A percentile compares a stretch with the other conserved stretches of the same genome.
Conservation (phyloP, 2,329 filamentous ascomycete species). For the Penicillium brasilianum region DNA sequence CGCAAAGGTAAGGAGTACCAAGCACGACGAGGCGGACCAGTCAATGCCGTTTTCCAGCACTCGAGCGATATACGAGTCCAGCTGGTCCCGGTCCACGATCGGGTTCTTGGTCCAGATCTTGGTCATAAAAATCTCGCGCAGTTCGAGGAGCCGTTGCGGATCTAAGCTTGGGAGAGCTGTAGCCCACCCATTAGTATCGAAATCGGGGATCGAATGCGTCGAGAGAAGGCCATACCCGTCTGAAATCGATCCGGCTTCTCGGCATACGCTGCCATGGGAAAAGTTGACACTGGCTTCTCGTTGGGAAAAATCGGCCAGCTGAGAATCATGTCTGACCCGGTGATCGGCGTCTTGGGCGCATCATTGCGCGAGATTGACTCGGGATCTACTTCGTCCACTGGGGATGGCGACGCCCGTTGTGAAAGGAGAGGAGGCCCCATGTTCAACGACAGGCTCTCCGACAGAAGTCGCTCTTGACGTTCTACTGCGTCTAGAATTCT, state of each 20-base stretch:
- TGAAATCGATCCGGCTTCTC: conserved; percentile 32
- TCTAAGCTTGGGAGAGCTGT: conserved; percentile 24
- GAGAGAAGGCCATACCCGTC: conserved; percentile 17
- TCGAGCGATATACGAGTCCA: conserved; percentile 29
- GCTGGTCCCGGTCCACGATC: conserved; percentile 31
- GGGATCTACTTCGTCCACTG: conserved; percentile 30
- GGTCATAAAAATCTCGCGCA: conserved; percentile 32
- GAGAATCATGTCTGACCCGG: conserved; percentile 35
- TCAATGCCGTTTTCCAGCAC: conserved; percentile 33
- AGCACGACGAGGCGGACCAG: conserved; percentile 32
- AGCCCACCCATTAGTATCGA: not conserved
- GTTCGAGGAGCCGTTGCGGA: conserved; percentile 28
- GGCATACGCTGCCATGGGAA: conserved; percentile 29
- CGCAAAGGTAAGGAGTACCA: conserved; percentile 31
- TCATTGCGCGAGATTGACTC: conserved; percentile 35
- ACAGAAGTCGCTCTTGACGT: conserved; percentile 30
- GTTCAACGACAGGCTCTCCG: conserved; percentile 19
- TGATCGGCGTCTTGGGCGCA: conserved; percentile 32
- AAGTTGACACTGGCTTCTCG: conserved; percentile 32
- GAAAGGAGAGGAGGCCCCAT: conserved; percentile 9
- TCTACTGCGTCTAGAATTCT: conserved; percentile 32
- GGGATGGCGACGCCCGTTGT: conserved; percentile 16
- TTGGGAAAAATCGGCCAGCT: conserved; percentile 33
- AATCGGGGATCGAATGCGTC: not conserved
- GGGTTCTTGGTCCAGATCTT: conserved; percentile 35